Percentiles rank a stretch among this genome's conserved stretches.
Conservation (phyloP, 805 yeast genomes). For the Osmozyma mogii region DNA sequence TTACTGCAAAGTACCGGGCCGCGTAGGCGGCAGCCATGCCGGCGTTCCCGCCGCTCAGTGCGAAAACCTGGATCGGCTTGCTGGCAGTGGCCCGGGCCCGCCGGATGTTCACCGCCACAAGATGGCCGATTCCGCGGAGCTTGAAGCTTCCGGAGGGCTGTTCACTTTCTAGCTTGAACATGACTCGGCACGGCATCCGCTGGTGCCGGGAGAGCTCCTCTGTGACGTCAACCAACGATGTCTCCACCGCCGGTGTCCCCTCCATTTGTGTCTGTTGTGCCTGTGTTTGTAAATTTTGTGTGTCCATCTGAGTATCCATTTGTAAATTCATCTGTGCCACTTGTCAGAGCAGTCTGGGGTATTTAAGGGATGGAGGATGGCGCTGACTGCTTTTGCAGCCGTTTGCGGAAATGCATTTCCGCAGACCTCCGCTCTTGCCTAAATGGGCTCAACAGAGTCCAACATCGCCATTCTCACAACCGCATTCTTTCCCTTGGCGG, state of each 20-base stretch:
- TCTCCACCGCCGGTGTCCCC: constrained; percentile 20
- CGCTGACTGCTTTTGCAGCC: too few relatives aligned
- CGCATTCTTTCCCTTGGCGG: too few relatives aligned
- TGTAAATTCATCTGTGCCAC: too few relatives aligned
- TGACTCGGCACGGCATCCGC: constrained; percentile 29
- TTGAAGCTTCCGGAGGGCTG: constrained; percentile 56
- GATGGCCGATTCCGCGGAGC: constrained; percentile 46
- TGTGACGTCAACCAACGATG: constrained; percentile 36
- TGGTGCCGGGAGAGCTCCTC: constrained; percentile 4
- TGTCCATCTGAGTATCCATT: too few relatives aligned
- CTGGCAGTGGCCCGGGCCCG: constrained; percentile 15
- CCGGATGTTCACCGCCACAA: constrained; percentile 28
- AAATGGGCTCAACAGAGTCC: too few relatives aligned
- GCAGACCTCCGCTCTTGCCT: too few relatives aligned
- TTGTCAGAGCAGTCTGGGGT: too few relatives aligned
- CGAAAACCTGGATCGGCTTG: constrained; percentile 32
- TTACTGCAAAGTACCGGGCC: constrained; percentile 25
- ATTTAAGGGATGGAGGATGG: too few relatives aligned
- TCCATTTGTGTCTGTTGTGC: too few relatives aligned
- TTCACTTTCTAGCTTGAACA: constrained; percentile 42
- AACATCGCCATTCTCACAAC: too few relatives aligned
- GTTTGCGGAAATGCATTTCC: too few relatives aligned
- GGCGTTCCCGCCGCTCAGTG: constrained; percentile 52
- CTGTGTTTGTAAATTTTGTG: too few relatives aligned
- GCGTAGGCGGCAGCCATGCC: constrained; percentile 49